Base-by-base conservation (phyloP, 2,329 filamentous ascomycete genomes). In the Waltergamsia citrina region DNA sequence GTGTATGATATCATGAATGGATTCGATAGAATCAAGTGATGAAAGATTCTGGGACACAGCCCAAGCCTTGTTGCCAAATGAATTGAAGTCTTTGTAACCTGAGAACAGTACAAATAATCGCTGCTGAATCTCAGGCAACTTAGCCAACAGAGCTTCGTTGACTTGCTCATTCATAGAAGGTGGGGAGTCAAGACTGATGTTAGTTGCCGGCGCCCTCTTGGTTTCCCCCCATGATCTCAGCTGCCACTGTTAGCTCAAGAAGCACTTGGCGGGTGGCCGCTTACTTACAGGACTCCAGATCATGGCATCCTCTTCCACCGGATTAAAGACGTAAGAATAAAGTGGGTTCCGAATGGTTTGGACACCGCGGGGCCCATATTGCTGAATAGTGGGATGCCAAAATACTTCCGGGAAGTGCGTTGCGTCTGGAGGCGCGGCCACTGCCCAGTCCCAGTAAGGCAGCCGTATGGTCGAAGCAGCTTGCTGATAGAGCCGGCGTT, bases 1-100 rank as follows among this genome's bases (percentile, higher is more conserved):
- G 43, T 82, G 78, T 25, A 82, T 63, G 9, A 67, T 65, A 47
- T 81, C 76, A 43, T 82, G 78, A 4, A 82, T 54, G 1, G 71
- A 68, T 50, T 82, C 78, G 22, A 81, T 55, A 9, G 78, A 84
- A 50, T 85, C 81, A 33, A 69, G 69, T 10, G 63, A 63, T 5
- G 55, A 57, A 24, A 66, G 56, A 31, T 65, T 61, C 11, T 58
- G 58, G 4, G 61, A 56, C 7, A 56, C 52, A n/a, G 67, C 65
- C 69, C 71, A 79, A 2, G 69, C 73, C 49, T 83, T 77, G 47
- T 79, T 87, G 45, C 78, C 78, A 49, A 86, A 84, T 12, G 70
- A 63, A 12, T 73, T 72, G 49, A 78, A 85, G 43, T 84, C 71
- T 29, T 70, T 63, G 49, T 83, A 85, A 38, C 71, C 74, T 7